phyloP scores from a whole-genome alignment of 805 yeast species.

The Spathaspora hagerdaliae region DNA sequence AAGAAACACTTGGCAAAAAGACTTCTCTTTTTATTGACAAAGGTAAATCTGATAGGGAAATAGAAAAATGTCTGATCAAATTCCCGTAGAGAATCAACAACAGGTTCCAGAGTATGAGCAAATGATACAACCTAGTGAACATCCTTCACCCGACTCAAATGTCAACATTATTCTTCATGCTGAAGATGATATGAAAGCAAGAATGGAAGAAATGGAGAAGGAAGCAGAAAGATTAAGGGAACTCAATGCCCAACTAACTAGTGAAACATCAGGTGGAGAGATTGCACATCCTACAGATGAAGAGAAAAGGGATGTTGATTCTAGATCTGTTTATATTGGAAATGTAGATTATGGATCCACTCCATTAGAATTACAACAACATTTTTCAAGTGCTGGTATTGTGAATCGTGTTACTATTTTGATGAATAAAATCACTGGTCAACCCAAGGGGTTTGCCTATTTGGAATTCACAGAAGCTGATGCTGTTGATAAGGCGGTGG shows the following conservation, averaged over 20 bases:
- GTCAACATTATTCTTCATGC: neutral
- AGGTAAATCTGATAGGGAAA: too few relatives aligned
- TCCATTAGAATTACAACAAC: constrained; percentile 75
- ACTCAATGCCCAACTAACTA: constrained; percentile 40
- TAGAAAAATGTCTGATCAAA: constrained; percentile 27
- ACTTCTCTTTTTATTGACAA: too few relatives aligned
- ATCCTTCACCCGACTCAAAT: neutral
- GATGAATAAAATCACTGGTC: constrained; percentile 69
- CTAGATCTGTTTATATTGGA: constrained; percentile 76
- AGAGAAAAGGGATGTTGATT: constrained; percentile 63
- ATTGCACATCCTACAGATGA: constrained; percentile 17
- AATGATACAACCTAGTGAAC: constrained; percentile 1
- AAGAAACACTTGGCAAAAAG: too few relatives aligned
- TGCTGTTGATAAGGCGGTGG: constrained; percentile 62
- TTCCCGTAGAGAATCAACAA: constrained; percentile 21
- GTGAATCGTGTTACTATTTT: constrained; percentile 79
- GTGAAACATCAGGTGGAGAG: constrained; percentile 4
- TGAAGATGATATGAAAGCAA: neutral
- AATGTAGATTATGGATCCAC: constrained; percentile 78
- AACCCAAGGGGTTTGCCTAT: constrained; percentile 85
- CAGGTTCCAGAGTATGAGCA: neutral
- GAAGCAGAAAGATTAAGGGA: constrained; percentile 62
- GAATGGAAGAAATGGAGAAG: constrained; percentile 53
- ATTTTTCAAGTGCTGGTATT: constrained; percentile 65
- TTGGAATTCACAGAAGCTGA: constrained; percentile 72